Evolutionary conservation across 2,329 filamentous ascomycete genomes (phyloP), one percentile per base, ranked within the genome.

Genomic region (Ophiostoma novo-ulmi): DNA sequence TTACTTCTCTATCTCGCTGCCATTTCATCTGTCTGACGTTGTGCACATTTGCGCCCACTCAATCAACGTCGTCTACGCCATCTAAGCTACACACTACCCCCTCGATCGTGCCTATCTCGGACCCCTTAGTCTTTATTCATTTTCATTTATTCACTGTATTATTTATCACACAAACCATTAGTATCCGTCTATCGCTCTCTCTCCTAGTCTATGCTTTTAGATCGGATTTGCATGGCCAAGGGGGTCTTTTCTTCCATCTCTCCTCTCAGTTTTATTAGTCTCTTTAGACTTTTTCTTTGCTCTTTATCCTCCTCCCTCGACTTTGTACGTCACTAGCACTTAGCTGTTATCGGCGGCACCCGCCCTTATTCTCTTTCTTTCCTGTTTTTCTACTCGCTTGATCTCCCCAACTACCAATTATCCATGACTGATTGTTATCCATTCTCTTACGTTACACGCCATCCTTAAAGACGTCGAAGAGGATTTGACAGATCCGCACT

Each of bases 21-120:
- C 39, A 20, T 52, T 22, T 63, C 36, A 14, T 26, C n/a, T 39
- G 48, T 55, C 58, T 52, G 26, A 58, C 66, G 3, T 44, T 69
- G 63, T 39, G 35, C 31, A 39, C 52, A 14, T 58, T 65, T 65
- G 35, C 26, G 36, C 36, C 17, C 31, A 17, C 13, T 35, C 26
- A 58, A 58, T 48, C 44, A 20, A 20, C 44, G 44, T 17, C 44
- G 44, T 48, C 52, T 22, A 58, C 52, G n/a, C 55, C 55, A 13
- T 61, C 26, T 26, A 17, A 1, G 26, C 26, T 35, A 22, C 26
- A 31, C 58, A 61, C 58, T 61, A 61, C 14, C 52, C 17, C 26
- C n/a, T 58, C 22, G n/a, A 58, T 26, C 11, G 36, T 67, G 26
- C 72, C 70, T 71, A 69, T 71, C 70, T 73, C 70, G 70, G 70